phyloP scores from a whole-genome alignment of 148 eudicot genomes.

The Polygonum maritimum region DNA sequence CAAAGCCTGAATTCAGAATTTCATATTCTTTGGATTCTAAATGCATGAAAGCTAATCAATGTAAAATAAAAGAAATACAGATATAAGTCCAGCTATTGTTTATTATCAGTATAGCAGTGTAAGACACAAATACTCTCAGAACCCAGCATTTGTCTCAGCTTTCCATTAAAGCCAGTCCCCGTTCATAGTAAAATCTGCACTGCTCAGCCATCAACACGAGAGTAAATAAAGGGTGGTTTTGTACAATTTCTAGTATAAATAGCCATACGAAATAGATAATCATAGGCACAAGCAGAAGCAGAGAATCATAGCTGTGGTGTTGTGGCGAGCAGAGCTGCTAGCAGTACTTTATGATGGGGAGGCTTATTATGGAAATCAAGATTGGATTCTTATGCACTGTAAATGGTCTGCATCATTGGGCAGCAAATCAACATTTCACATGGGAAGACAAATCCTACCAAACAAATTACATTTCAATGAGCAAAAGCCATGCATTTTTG shows the following conservation, averaged over 20 bases:
- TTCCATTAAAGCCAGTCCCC: constrained; percentile 1
- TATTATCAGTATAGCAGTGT: background rate
- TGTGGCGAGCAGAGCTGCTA: background rate
- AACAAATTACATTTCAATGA: background rate
- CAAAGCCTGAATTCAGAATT: background rate
- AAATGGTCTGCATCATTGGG: background rate
- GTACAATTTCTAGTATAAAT: background rate
- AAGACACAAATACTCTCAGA: background rate
- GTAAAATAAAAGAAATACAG: background rate
- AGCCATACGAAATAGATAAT: background rate
- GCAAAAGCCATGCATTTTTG: background rate
- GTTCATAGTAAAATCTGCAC: background rate
- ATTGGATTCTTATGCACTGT: background rate
- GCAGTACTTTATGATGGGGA: background rate
- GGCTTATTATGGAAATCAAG: background rate
- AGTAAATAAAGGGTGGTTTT: background rate
- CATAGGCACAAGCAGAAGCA: background rate
- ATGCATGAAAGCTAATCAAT: background rate
- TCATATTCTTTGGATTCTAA: background rate
- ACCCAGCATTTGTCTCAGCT: background rate
- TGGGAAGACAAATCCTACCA: background rate
- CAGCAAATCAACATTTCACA: background rate
- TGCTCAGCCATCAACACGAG: background rate
- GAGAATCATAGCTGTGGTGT: background rate
- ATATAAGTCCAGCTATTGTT: background rate